Percentiles rank a stretch among this genome's conserved stretches.
phyloP scores from a whole-genome alignment of 2,329 filamentous ascomycete species.

The Pseudonectria foliicola region DNA sequence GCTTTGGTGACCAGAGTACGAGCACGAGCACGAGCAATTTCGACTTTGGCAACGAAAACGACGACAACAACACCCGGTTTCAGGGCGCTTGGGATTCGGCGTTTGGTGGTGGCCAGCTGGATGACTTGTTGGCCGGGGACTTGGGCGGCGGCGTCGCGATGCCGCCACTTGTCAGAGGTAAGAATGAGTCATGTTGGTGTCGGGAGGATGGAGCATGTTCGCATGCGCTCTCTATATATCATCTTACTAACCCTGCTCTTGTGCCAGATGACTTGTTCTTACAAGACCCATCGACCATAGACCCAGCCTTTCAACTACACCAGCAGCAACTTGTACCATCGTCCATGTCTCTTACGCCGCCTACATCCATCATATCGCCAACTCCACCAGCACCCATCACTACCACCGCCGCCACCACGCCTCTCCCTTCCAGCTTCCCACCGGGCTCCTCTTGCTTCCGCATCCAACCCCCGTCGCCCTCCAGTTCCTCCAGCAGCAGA shows the following conservation, averaged over 20 bases:
- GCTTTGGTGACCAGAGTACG: too few relatives aligned
- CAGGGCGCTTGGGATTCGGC: too few relatives aligned
- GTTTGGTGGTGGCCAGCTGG: too few relatives aligned
- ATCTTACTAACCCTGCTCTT: background rate
- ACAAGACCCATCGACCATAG: constrained; percentile 3
- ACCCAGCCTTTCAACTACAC: constrained; percentile 7
- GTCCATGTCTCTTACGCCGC: background rate
- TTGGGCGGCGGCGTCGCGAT: too few relatives aligned
- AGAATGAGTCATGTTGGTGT: too few relatives aligned
- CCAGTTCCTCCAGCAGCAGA: constrained; percentile 10
- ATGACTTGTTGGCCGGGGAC: too few relatives aligned
- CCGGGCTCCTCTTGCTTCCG: constrained; percentile 17
- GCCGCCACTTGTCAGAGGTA: too few relatives aligned
- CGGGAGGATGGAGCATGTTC: too few relatives aligned
- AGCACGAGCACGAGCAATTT: too few relatives aligned
- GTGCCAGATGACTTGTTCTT: constrained; percentile 10
- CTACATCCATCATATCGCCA: too few relatives aligned
- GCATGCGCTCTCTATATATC: background rate
- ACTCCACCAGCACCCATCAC: constrained; percentile 2
- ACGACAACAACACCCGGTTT: too few relatives aligned
- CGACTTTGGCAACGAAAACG: too few relatives aligned
- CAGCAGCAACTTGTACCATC: constrained; percentile 1
- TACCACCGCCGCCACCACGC: constrained; percentile 8
- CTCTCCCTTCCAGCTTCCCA: constrained; percentile 7
- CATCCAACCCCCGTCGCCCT: constrained; percentile 8